These are phyloP conservation scores for Colletotrichum sp. DNA, from an alignment of 2,329 filamentous ascomycete genomes.

Conservation along the genomic window DNA sequence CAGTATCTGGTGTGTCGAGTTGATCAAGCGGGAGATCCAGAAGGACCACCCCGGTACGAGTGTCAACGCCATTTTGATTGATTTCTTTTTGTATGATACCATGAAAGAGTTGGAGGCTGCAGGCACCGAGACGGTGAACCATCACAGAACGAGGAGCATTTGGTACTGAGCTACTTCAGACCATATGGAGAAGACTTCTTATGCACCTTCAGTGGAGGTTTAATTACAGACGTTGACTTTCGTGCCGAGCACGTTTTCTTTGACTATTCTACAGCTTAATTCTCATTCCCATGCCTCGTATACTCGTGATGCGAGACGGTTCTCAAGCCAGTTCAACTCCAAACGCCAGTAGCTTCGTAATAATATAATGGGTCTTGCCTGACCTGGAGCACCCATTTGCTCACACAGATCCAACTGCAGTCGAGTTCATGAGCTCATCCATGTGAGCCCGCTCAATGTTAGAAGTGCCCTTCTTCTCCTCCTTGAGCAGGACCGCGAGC, in stretches of 20 bases:
- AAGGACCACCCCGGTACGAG: constrained; percentile 72
- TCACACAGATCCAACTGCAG: constrained; percentile 39
- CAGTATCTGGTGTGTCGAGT: constrained; percentile 95
- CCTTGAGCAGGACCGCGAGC: constrained; percentile 80
- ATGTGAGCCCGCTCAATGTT: constrained; percentile 74
- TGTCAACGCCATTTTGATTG: constrained; percentile 89
- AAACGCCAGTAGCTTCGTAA: not conserved
- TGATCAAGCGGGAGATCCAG: constrained; percentile 83
- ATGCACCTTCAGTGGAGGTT: not conserved
- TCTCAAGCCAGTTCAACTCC: not conserved
- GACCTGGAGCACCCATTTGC: not conserved
- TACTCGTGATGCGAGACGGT: not conserved
- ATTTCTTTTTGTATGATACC: constrained; percentile 96
- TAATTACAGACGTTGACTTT: not conserved
- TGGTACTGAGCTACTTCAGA: constrained; percentile 73
- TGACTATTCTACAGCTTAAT: not conserved
- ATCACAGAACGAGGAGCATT: constrained; percentile 91
- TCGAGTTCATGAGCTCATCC: constrained; percentile 67
- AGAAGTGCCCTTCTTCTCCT: constrained; percentile 62
- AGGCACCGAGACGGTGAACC: constrained; percentile 69
- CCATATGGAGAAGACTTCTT: not conserved
- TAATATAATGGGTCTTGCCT: not conserved
- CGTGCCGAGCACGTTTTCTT: not conserved
- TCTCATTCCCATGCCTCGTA: not conserved
- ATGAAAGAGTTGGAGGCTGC: constrained; percentile 82